Conservation (phyloP, 2,329 filamentous ascomycete species). For the Paraphaeosphaeria sporulosa region DNA sequence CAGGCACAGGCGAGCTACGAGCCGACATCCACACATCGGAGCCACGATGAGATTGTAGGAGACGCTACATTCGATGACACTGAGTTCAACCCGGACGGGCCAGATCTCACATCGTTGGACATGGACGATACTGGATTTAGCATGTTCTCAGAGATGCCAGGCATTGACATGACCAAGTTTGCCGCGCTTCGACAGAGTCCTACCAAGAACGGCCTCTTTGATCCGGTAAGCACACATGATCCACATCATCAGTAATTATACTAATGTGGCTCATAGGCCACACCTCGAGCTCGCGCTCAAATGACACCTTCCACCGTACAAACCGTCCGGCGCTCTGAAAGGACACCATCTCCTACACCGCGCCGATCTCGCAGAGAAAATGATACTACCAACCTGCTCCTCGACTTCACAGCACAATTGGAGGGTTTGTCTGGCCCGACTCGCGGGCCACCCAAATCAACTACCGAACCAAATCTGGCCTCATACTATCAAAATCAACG, state of each 20-base stretch:
- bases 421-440: constrained; percentile 58
- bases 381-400: constrained; percentile 78
- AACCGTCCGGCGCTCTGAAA: constrained; percentile 54
- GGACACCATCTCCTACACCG: constrained; percentile 61
- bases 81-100: constrained; percentile 44
- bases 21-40: constrained; percentile 31
- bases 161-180: constrained; percentile 79
- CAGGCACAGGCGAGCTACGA: constrained; percentile 33
- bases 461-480: constrained; percentile 60
- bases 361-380: constrained; percentile 58
- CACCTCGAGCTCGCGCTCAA: constrained; percentile 46
- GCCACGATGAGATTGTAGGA: constrained; percentile 32
- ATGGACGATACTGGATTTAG: constrained; percentile 80
- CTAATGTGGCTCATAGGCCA: constrained; percentile 20
- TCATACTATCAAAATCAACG: constrained; percentile 44
- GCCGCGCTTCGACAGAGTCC: constrained; percentile 71
- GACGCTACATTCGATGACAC: constrained; percentile 30
- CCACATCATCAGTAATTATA: constrained; percentile 20
- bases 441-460: constrained; percentile 52
- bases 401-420: constrained; percentile 87
- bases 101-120: constrained; percentile 43
- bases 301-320: constrained; percentile 61
- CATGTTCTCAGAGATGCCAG: constrained; percentile 85
- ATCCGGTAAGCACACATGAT: constrained; percentile 27
- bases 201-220: constrained; percentile 46